These are phyloP conservation scores for Papiliotrema flavescens DNA, from an alignment of 1,284 basidiomycete genomes.

Conservation along the genomic window DNA sequence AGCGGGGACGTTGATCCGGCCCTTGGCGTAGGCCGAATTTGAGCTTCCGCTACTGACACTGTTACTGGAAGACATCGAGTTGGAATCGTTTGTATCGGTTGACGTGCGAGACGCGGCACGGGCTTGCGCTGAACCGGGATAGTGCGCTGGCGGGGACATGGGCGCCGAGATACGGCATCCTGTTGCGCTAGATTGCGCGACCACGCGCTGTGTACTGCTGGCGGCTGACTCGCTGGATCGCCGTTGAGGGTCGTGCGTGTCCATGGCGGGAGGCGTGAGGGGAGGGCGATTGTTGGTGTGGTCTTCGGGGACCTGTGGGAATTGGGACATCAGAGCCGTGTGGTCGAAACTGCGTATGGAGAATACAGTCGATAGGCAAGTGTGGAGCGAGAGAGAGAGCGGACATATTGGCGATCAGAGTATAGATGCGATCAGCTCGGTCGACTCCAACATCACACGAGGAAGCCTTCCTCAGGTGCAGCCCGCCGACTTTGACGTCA, in stretches of 20 bases:
- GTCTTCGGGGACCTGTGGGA: constrained; percentile 5
- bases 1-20: constrained; percentile 12
- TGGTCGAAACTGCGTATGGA: not conserved
- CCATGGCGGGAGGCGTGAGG: not conserved
- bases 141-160: constrained; percentile 29
- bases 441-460: no score
- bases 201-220: constrained; percentile 7
- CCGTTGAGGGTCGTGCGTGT: not conserved
- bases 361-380: no score
- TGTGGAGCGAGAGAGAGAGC: no score
- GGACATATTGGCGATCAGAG: no score
- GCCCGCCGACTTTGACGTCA: not conserved
- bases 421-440: no score
- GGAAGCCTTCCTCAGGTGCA: no score
- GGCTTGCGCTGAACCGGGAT: constrained; percentile 20
- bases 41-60: not conserved
- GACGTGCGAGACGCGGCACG: constrained; percentile 13
- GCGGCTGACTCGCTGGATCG: constrained; percentile 4
- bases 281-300: not conserved
- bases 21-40: not conserved
- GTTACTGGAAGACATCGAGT: constrained; percentile 2
- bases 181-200: constrained; percentile 24
- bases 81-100: constrained; percentile 8
- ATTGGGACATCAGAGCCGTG: constrained; percentile 4
- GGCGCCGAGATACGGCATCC: constrained; percentile 41